phyloP scores from a whole-genome alignment of 2,329 filamentous ascomycete species.

The Magnaporthiopsis incrustans region DNA sequence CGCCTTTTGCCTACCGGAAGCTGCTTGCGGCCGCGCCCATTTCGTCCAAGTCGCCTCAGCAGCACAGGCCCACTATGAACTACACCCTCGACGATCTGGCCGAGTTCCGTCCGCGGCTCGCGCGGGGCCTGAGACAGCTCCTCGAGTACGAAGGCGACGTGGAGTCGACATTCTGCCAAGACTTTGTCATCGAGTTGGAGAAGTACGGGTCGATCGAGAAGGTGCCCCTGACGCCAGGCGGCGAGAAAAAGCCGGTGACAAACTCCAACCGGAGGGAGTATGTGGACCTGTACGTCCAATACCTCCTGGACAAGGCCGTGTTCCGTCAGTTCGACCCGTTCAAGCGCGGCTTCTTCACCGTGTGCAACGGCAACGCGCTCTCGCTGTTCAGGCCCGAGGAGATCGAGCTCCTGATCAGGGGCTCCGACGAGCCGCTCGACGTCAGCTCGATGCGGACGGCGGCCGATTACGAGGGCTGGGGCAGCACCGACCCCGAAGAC shows the following conservation, averaged over 20 bases:
- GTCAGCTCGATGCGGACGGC: slow-evolving; percentile 68
- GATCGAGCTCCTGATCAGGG: slow-evolving; percentile 79
- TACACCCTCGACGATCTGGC: slow-evolving; percentile 77
- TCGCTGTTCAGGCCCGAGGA: slow-evolving; percentile 85
- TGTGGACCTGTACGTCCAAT: slow-evolving; percentile 74
- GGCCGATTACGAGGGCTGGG: slow-evolving; percentile 77
- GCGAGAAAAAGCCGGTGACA: slow-evolving; percentile 70
- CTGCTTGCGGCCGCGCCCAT: slow-evolving; percentile 69
- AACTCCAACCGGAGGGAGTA: slow-evolving; percentile 78
- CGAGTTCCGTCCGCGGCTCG: slow-evolving; percentile 70
- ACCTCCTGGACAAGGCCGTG: slow-evolving; percentile 71
- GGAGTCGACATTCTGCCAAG: slow-evolving; percentile 67
- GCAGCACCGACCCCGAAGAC: slow-evolving; percentile 37
- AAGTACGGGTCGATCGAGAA: slow-evolving; percentile 62
- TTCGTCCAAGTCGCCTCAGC: slow-evolving; percentile 43
- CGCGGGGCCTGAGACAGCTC: slow-evolving; percentile 65
- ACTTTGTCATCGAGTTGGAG: slow-evolving; percentile 72
- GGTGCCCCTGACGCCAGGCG: slow-evolving; percentile 65
- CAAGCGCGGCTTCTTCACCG: slow-evolving; percentile 87
- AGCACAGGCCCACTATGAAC: slow-evolving; percentile 54
- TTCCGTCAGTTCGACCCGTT: slow-evolving; percentile 85
- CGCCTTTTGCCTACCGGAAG: slow-evolving; percentile 84
- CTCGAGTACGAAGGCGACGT: slow-evolving; percentile 82
- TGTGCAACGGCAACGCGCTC: slow-evolving; percentile 81
- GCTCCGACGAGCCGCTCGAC: slow-evolving; percentile 77